Evolutionary conservation across 2,329 filamentous ascomycete genomes (phyloP).

Genomic region (Pseudopithomyces maydicus): DNA sequence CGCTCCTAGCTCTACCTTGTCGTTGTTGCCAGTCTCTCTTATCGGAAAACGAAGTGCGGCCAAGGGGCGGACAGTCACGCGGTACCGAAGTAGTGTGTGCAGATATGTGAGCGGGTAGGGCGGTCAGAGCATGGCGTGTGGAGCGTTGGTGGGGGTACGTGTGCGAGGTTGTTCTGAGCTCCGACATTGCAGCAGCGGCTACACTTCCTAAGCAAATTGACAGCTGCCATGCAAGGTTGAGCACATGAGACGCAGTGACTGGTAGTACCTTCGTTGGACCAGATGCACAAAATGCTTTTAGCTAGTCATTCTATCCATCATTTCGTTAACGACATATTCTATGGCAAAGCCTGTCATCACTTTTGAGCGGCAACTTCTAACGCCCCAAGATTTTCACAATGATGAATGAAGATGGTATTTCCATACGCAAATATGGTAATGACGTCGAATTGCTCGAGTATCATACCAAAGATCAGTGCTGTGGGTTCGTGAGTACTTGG

Average conservation of each 20-base stretch:
- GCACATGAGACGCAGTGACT: slow-evolving; percentile 1
- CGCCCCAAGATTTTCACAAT: too few species aligned
- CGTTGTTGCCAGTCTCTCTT: not conserved
- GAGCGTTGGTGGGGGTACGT: not conserved
- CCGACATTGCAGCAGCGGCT: not conserved
- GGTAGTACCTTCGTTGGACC: too few species aligned
- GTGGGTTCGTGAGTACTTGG: not conserved
- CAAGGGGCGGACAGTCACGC: not conserved
- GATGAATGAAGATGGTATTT: too few species aligned
- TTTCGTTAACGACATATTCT: too few species aligned
- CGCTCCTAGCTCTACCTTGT: slow-evolving; percentile 18
- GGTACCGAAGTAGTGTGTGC: not conserved
- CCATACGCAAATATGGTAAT: too few species aligned
- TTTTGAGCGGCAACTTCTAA: not conserved
- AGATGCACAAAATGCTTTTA: too few species aligned
- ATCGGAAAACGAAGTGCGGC: not conserved
- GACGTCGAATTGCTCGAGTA: too few species aligned
- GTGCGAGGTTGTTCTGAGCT: not conserved
- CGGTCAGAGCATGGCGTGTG: slow-evolving; percentile 10
- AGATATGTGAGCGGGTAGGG: slow-evolving; percentile 8
- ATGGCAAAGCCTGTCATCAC: not conserved
- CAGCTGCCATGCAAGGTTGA: not conserved
- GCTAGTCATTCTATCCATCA: too few species aligned
- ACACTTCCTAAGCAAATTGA: not conserved
- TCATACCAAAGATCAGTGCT: not conserved